phyloP scores from a whole-genome alignment of 192 early-diverging fungal species.

The Coemansia sp. region DNA sequence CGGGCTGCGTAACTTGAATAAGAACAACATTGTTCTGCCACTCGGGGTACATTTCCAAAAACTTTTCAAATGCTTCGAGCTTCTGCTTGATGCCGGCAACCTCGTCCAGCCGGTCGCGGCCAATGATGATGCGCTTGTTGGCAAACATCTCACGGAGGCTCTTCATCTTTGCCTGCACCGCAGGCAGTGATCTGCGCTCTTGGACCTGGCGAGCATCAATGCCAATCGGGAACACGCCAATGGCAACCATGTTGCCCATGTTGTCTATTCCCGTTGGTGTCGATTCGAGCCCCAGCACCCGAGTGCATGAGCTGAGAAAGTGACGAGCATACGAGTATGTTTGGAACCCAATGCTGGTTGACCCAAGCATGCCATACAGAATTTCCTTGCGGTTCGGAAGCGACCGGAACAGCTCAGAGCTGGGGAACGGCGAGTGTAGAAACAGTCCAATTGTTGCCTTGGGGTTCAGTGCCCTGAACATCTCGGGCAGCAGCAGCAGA shows the following conservation, averaged over 20 bases:
- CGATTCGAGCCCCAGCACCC: slow-evolving; percentile 90
- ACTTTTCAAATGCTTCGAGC: slow-evolving; percentile 91
- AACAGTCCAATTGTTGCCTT: slow-evolving; percentile 89
- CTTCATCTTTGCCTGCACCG: slow-evolving; percentile 76
- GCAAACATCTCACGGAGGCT: slow-evolving; percentile 79
- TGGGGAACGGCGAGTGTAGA: slow-evolving; percentile 94
- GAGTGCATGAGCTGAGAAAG: slow-evolving; percentile 89
- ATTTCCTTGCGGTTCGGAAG: slow-evolving; percentile 81
- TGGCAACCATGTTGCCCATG: slow-evolving; percentile 69
- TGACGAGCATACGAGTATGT: slow-evolving; percentile 94
- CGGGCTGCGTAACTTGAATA: slow-evolving; percentile 93
- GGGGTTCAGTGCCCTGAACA: slow-evolving; percentile 78
- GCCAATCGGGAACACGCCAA: slow-evolving; percentile 96
- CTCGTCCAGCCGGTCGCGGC: slow-evolving; percentile 93
- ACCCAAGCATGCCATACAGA: slow-evolving; percentile 82
- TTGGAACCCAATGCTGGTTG: slow-evolving; percentile 96
- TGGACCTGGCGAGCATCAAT: slow-evolving; percentile 83
- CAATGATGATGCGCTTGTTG: slow-evolving; percentile 91
- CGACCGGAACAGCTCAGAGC: slow-evolving; percentile 90
- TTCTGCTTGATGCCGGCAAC: slow-evolving; percentile 95
- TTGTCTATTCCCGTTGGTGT: slow-evolving; percentile 87
- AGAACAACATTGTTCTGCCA: slow-evolving; percentile 89
- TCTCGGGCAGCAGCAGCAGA: slow-evolving; percentile 83
- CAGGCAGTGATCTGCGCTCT: slow-evolving; percentile 59
- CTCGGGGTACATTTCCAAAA: slow-evolving; percentile 86